Evolutionary conservation across 2,329 filamentous ascomycete species (phyloP).

Genomic region (Cercospora berteroae): DNA sequence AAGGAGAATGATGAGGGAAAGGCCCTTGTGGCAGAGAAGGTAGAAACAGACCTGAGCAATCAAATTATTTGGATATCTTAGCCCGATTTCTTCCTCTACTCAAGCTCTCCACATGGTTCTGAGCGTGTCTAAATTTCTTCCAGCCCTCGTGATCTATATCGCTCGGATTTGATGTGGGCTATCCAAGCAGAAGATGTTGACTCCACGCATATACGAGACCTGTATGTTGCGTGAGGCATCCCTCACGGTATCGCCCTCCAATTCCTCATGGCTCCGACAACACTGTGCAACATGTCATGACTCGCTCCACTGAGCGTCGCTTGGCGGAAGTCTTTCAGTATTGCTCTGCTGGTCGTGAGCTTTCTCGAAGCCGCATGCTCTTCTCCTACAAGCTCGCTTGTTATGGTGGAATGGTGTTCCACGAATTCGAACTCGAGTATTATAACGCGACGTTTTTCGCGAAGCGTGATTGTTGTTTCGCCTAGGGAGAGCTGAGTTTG

Average conservation of each 20-base stretch:
- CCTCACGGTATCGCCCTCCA: constrained; percentile 5
- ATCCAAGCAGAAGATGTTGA: too few species aligned
- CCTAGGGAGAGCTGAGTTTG: constrained; percentile 7
- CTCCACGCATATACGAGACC: too few species aligned
- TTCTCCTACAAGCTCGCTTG: neutral
- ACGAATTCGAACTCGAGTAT: constrained; percentile 15
- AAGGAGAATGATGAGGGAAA: neutral
- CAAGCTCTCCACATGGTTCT: too few species aligned
- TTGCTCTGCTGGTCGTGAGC: neutral
- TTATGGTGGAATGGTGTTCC: neutral
- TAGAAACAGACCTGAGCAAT: neutral
- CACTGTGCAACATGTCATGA: constrained; percentile 9
- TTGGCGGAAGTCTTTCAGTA: constrained; percentile 1
- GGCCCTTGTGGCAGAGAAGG: neutral
- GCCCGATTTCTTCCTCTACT: neutral
- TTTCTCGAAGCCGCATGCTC: neutral
- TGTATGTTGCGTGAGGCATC: neutral
- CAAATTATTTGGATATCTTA: neutral
- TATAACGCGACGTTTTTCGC: constrained; percentile 9
- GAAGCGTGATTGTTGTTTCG: constrained; percentile 11
- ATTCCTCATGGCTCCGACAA: constrained; percentile 5
- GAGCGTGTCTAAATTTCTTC: too few species aligned
- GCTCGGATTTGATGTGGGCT: too few species aligned
- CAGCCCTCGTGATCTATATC: too few species aligned
- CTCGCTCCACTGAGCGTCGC: constrained; percentile 1